Conservation (phyloP, 2,329 filamentous ascomycete species). For the Beauveria varroae region DNA sequence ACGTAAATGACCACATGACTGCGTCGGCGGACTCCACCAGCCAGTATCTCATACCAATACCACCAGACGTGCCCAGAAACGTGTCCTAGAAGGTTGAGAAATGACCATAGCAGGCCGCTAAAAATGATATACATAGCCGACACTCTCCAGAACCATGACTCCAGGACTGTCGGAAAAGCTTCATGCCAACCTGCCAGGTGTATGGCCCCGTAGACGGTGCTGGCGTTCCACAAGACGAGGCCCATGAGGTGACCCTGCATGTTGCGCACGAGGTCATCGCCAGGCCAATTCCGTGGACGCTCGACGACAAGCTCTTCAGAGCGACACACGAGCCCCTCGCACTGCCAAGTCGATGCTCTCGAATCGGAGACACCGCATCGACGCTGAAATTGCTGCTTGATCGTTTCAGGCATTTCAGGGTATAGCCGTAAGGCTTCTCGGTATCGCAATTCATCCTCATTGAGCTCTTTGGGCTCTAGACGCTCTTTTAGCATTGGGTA, state of each 20-base stretch:
- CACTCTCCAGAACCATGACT: slow-evolving; percentile 10
- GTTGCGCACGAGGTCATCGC: slow-evolving; percentile 1
- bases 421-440: not conserved
- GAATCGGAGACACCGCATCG: not conserved
- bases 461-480: not conserved
- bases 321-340: slow-evolving; percentile 1
- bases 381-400: slow-evolving; percentile 2
- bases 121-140: slow-evolving; percentile 8
- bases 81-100: slow-evolving; percentile 8
- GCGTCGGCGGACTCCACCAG: not conserved
- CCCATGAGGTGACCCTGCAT: not conserved
- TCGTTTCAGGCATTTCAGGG: not conserved
- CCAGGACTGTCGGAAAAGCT: not conserved
- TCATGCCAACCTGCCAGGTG: not conserved
- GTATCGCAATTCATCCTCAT: not conserved
- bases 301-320: slow-evolving; percentile 11
- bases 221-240: not conserved
- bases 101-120: slow-evolving; percentile 7
- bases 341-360: not conserved
- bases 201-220: not conserved
- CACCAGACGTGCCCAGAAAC: slow-evolving; percentile 3
- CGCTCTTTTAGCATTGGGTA: not conserved
- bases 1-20: slow-evolving; percentile 5
- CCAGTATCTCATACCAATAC: slow-evolving; percentile 10
- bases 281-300: slow-evolving; percentile 10